phyloP scores from a whole-genome alignment of 208 protist genomes.

The Crithidia fasciculata region DNA sequence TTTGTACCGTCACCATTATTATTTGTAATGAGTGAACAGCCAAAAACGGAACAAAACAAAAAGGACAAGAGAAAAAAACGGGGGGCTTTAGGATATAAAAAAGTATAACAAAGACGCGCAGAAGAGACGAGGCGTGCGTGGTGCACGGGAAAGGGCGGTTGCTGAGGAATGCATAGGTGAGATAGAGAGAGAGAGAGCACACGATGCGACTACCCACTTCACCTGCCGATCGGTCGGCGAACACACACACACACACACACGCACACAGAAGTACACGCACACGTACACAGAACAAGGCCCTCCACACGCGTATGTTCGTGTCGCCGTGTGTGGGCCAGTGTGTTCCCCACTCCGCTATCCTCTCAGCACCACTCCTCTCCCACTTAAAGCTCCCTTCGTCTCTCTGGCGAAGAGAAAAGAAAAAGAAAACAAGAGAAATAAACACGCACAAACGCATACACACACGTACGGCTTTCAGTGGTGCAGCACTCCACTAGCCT shows the following conservation, averaged over 20 bases:
- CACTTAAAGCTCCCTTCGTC: no score
- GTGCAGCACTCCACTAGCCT: neutral
- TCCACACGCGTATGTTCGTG: no score
- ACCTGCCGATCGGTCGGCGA: neutral
- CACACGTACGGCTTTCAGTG: neutral
- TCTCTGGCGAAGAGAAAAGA: neutral
- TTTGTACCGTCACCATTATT: no score
- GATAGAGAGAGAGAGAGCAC: neutral
- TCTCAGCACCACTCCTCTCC: neutral
- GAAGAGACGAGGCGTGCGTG: constrained; percentile 11
- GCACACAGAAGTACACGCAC: no score
- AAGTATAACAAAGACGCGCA: constrained; percentile 19
- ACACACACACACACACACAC: neutral
- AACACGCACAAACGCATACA: no score
- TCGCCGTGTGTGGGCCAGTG: neutral
- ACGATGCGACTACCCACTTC: neutral
- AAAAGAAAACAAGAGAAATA: no score
- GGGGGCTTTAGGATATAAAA: neutral
- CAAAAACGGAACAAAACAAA: constrained; percentile 7
- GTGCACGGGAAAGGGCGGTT: neutral
- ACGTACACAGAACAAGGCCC: no score
- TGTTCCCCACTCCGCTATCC: constrained; percentile 2
- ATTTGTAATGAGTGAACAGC: neutral
- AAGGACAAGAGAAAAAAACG: constrained; percentile 12
- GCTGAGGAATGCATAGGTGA: constrained; percentile 7